phyloP scores from a whole-genome alignment of 169 alveolate species.

The Sarcocystis neurona region DNA sequence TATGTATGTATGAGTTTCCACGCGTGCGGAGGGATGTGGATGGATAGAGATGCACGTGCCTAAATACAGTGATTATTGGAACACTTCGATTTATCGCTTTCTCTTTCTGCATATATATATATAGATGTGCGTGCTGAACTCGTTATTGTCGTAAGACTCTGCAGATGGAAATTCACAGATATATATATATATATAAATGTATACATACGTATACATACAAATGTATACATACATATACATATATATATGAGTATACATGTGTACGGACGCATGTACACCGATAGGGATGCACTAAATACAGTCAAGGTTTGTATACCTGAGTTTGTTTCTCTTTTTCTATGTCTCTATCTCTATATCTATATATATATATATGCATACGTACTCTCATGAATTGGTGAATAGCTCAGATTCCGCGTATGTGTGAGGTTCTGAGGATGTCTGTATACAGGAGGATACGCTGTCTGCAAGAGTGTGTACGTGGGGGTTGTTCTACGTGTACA shows the following conservation, averaged over 20 bases:
- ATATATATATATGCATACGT: neutral
- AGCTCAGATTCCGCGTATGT: neutral
- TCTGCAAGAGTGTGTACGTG: no score
- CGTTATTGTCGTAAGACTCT: no score
- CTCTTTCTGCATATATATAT: neutral
- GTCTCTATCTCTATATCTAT: neutral
- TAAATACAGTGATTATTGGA: no score
- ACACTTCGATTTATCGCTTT: no score
- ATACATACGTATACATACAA: neutral
- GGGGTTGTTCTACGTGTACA: no score
- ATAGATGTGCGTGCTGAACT: no score
- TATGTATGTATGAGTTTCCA: neutral
- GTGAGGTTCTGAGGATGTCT: no score
- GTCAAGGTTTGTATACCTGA: no score
- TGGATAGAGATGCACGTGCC: no score
- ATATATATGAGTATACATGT: neutral
- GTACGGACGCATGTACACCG: neutral
- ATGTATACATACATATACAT: constrained; percentile 2
- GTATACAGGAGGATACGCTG: no score
- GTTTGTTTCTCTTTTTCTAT: no score
- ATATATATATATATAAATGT: neutral
- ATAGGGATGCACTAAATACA: constrained; percentile 10
- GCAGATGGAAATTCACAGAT: neutral
- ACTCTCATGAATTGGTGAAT: neutral
- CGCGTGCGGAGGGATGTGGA: no score